phyloP scores from a whole-genome alignment of 371 early-diverging fungal species.

The Parasitella parasitica region DNA sequence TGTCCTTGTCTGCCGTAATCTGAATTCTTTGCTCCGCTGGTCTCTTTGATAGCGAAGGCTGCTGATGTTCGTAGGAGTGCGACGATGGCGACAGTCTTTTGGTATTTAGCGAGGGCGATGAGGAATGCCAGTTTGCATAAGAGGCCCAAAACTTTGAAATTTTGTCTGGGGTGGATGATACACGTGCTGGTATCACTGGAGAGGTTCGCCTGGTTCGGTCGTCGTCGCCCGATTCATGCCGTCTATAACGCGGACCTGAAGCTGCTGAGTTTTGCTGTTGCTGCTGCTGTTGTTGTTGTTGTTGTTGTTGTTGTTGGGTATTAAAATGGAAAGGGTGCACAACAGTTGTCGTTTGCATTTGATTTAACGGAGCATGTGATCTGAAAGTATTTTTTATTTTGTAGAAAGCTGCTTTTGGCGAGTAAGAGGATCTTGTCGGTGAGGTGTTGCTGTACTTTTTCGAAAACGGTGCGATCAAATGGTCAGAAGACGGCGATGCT shows the following conservation, averaged over 20 bases:
- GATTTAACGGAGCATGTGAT: constrained; percentile 2
- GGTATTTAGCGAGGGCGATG: constrained; percentile 8
- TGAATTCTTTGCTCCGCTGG: constrained; percentile 47
- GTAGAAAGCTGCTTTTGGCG: constrained; percentile 39
- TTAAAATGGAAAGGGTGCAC: background rate
- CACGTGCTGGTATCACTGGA: constrained; percentile 38
- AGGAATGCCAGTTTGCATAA: constrained; percentile 35
- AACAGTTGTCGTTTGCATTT: background rate
- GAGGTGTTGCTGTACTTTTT: constrained; percentile 5
- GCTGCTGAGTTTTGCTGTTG: constrained; percentile 13
- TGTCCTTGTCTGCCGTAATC: constrained; percentile 56
- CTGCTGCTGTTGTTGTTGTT: background rate
- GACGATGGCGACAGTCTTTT: background rate
- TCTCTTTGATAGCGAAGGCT: background rate
- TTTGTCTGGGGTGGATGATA: constrained; percentile 46
- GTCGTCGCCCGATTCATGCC: constrained; percentile 20
- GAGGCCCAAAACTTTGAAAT: constrained; percentile 41
- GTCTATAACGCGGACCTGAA: constrained; percentile 16
- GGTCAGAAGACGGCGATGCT: constrained; percentile 1
- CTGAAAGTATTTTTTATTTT: constrained; percentile 36
- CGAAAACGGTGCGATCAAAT: background rate
- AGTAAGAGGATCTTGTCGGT: constrained; percentile 30
- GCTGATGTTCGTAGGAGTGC: background rate
- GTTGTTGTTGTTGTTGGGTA: constrained; percentile 1
- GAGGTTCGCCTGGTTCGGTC: constrained; percentile 20